phyloP scores from a whole-genome alignment of 1,284 basidiomycete genomes.

The Ganoderma leucocontextum region DNA sequence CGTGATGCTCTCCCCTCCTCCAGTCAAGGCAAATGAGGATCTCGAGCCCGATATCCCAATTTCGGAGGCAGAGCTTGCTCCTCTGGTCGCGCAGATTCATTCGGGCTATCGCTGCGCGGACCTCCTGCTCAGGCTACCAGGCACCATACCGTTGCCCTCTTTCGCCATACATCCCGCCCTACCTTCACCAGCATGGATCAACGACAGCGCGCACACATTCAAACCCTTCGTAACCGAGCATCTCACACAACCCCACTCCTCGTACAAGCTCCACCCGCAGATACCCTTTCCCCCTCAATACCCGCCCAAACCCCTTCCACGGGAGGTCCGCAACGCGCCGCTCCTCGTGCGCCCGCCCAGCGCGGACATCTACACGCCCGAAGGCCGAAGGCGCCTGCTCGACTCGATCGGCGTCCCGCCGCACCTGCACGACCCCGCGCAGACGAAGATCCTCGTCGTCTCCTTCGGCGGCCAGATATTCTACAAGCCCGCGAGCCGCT shows the following conservation, averaged over 20 bases:
- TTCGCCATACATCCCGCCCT: constrained; percentile 61
- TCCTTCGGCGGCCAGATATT: constrained; percentile 84
- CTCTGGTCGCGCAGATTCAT: constrained; percentile 68
- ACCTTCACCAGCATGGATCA: constrained; percentile 72
- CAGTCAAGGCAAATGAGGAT: constrained; percentile 6
- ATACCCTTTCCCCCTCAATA: constrained; percentile 47
- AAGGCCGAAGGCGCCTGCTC: constrained; percentile 62
- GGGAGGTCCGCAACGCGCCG: constrained; percentile 62
- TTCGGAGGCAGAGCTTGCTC: constrained; percentile 54
- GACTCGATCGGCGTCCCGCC: constrained; percentile 65
- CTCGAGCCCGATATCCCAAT: constrained; percentile 61
- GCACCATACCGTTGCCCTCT: constrained; percentile 78
- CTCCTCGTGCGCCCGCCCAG: constrained; percentile 68
- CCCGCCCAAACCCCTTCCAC: constrained; percentile 44
- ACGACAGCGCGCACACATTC: constrained; percentile 54
- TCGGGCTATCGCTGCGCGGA: constrained; percentile 78
- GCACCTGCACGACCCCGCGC: constrained; percentile 53
- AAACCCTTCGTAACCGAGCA: constrained; percentile 51
- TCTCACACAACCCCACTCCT: constrained; percentile 43
- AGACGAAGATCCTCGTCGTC: constrained; percentile 72
- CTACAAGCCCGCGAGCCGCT: constrained; percentile 58
- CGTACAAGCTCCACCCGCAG: constrained; percentile 45
- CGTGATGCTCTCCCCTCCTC: constrained; percentile 18
- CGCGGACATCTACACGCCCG: constrained; percentile 54
- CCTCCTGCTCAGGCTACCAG: constrained; percentile 73